These are phyloP conservation scores for Mimosa pudica DNA, from an alignment of 306 rosid species.

Conservation along the genomic window DNA sequence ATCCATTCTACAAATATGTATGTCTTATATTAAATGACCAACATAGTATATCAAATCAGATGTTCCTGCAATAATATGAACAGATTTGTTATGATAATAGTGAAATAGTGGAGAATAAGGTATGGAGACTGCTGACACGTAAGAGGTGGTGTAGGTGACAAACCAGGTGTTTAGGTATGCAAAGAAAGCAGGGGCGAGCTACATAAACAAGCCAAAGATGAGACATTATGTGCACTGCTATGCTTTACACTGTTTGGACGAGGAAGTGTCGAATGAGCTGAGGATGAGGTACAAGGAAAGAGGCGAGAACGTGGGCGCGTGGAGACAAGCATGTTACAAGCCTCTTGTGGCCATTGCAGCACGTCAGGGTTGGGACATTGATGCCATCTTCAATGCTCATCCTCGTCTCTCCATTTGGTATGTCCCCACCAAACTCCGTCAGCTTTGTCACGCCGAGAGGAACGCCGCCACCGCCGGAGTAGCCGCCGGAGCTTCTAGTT, in stretches of 20 bases:
- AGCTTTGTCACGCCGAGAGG: constrained; percentile 86
- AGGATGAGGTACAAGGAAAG: constrained; percentile 71
- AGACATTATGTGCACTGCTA: constrained; percentile 97
- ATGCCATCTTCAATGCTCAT: constrained; percentile 82
- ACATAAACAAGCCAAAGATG: constrained; percentile 98
- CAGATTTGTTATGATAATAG: no score
- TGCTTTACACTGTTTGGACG: constrained; percentile 86
- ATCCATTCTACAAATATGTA: no score
- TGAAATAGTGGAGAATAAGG: no score
- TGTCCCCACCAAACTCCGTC: constrained; percentile 93
- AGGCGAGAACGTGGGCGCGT: constrained; percentile 87
- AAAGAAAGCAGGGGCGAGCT: constrained; percentile 85
- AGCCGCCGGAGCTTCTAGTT: constrained; percentile 45
- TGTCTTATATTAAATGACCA: no score
- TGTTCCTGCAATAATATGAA: no score
- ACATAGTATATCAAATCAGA: no score
- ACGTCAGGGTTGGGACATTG: constrained; percentile 89
- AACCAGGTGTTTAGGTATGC: constrained; percentile 90
- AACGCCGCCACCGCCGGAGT: constrained; percentile 41
- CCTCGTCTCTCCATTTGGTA: constrained; percentile 88
- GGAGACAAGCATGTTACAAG: constrained; percentile 88
- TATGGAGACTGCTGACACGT: not conserved
- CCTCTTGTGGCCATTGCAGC: constrained; percentile 81
- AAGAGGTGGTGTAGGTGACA: constrained; percentile 56
- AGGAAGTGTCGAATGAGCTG: constrained; percentile 67